phyloP scores from a whole-genome alignment of 2,329 filamentous ascomycete genomes.

The Nigrospora osmanthi region DNA sequence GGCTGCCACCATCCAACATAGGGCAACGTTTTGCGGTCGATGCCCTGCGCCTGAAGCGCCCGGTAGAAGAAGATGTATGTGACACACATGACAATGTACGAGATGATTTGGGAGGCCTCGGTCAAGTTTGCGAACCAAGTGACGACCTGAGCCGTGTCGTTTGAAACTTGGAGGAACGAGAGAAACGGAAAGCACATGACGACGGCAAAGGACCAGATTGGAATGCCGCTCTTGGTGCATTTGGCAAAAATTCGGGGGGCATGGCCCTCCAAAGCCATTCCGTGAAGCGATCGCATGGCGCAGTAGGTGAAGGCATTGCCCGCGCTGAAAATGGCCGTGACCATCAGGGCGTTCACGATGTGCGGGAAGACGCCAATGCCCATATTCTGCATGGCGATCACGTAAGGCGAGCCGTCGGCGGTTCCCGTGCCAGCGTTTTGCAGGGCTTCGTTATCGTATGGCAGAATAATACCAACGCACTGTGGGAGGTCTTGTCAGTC shows the following conservation, averaged over 20 bases:
- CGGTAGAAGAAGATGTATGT: constrained; percentile 68
- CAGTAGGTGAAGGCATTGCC: constrained; percentile 57
- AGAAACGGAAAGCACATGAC: constrained; percentile 55
- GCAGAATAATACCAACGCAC: constrained; percentile 53
- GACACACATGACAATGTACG: constrained; percentile 58
- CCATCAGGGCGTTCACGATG: constrained; percentile 54
- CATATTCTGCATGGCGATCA: constrained; percentile 51
- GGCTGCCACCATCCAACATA: constrained; percentile 65
- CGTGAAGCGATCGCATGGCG: constrained; percentile 52
- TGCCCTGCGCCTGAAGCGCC: constrained; percentile 60
- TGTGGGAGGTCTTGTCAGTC: not conserved
- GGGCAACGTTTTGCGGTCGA: constrained; percentile 59
- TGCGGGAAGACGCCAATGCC: constrained; percentile 45
- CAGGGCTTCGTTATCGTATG: constrained; percentile 51
- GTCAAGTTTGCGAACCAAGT: constrained; percentile 29
- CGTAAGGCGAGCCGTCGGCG: constrained; percentile 46
- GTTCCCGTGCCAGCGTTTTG: constrained; percentile 38
- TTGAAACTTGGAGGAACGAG: constrained; percentile 36
- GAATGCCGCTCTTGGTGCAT: constrained; percentile 51
- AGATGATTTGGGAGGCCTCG: constrained; percentile 39
- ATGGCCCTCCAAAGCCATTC: constrained; percentile 48
- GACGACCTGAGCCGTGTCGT: constrained; percentile 19
- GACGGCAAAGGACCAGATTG: constrained; percentile 52
- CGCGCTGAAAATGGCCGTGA: constrained; percentile 51
- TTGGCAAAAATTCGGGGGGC: constrained; percentile 42